These are phyloP conservation scores for Candolleomyces eurysporus DNA, from an alignment of 768 basidiomycete genomes.

Conservation along the genomic window DNA sequence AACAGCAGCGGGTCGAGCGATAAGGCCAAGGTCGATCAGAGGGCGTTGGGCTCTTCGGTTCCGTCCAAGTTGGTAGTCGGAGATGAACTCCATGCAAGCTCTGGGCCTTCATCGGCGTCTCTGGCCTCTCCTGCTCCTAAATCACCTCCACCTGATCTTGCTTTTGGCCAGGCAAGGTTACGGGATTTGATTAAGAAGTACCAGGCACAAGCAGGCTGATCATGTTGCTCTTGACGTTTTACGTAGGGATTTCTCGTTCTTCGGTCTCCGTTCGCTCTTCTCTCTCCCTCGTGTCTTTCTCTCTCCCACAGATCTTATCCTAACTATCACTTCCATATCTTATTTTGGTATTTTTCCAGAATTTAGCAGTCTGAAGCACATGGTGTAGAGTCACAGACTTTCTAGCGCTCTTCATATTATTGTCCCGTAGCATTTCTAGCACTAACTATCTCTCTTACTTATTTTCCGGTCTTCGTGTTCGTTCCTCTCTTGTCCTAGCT, in stretches of 20 bases:
- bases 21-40: background rate
- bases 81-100: too few species aligned
- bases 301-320: background rate
- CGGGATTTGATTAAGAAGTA: constrained; percentile 83
- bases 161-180: constrained; percentile 75
- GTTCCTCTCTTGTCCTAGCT: background rate
- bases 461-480: background rate
- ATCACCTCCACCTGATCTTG: constrained; percentile 43
- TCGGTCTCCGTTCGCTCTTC: background rate
- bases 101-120: background rate
- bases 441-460: background rate
- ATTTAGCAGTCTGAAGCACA: background rate
- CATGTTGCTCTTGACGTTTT: background rate
- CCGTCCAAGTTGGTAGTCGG: background rate
- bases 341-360: background rate
- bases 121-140: background rate
- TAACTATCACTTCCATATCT: background rate
- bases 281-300: background rate
- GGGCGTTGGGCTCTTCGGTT: background rate
- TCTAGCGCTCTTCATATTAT: background rate
- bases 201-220: constrained; percentile 40
- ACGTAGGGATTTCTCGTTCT: background rate
- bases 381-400: background rate
- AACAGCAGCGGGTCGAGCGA: background rate
- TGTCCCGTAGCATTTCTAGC: background rate